These are phyloP conservation scores for Chalaropsis thielavioides DNA, from an alignment of 2,329 filamentous ascomycete species.

Conservation along the genomic window DNA sequence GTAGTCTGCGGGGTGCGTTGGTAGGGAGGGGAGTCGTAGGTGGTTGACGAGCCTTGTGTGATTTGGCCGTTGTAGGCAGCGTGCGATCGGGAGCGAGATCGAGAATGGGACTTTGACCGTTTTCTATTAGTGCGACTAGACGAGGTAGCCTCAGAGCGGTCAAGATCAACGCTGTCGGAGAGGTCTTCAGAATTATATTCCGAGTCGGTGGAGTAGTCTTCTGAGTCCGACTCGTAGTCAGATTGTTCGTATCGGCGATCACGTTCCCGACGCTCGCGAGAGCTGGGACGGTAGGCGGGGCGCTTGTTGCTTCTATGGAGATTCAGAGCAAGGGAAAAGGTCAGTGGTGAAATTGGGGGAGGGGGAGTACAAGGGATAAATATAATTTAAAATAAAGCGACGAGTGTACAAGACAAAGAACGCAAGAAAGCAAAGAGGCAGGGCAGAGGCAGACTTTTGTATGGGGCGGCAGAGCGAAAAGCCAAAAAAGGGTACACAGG, in stretches of 20 bases:
- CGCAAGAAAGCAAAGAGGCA: not conserved
- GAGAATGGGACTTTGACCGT: slow-evolving; percentile 14
- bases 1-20: slow-evolving; percentile 28
- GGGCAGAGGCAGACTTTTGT: not conserved
- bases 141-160: not conserved
- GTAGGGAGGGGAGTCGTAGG: slow-evolving; percentile 14
- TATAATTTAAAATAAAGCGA: not conserved
- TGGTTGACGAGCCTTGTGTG: not conserved
- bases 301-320: not conserved
- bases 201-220: not conserved
- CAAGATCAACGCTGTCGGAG: not conserved
- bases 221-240: not conserved
- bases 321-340: not conserved
- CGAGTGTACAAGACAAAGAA: too few relatives aligned
- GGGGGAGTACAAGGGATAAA: not conserved
- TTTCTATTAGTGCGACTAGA: not conserved
- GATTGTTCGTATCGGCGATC: not conserved
- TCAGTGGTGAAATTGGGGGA: not conserved
- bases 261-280: not conserved
- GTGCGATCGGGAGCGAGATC: slow-evolving; percentile 25
- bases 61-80: not conserved
- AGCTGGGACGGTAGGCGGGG: not conserved
- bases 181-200: not conserved
- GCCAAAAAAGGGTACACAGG: too few relatives aligned
- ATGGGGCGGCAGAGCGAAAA: too few relatives aligned